These are phyloP conservation scores for Leccinum subgranulosum DNA, from an alignment of 768 basidiomycete genomes.

Conservation along the genomic window DNA sequence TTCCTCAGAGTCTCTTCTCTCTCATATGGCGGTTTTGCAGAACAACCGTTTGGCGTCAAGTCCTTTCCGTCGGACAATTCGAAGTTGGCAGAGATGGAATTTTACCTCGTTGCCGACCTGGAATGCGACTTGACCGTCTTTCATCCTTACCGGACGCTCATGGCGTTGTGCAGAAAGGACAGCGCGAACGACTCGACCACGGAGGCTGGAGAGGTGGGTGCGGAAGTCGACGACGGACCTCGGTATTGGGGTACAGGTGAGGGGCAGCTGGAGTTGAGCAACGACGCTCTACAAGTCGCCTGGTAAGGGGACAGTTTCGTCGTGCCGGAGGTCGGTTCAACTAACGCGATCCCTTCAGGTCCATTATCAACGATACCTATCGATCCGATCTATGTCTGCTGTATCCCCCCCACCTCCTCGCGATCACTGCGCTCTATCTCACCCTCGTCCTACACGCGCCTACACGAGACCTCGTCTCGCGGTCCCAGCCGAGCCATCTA, in stretches of 20 bases:
- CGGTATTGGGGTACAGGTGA: constrained; percentile 81
- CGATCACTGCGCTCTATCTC: constrained; percentile 88
- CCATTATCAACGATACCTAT: constrained; percentile 95
- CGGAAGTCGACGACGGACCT: constrained; percentile 52
- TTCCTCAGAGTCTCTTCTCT: background rate
- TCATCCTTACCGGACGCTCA: constrained; percentile 91
- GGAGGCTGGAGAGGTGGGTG: constrained; percentile 53
- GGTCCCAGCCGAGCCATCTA: constrained; percentile 26
- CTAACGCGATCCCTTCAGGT: constrained; percentile 53
- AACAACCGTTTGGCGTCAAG: constrained; percentile 69
- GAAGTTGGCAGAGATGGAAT: constrained; percentile 98
- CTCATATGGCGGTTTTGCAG: constrained; percentile 26
- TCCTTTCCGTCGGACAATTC: constrained; percentile 85
- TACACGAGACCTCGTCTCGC: constrained; percentile 44
- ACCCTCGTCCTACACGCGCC: constrained; percentile 73
- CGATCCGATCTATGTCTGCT: constrained; percentile 91
- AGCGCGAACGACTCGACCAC: constrained; percentile 41
- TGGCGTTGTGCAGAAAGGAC: constrained; percentile 69
- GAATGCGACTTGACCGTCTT: constrained; percentile 93
- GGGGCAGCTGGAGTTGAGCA: constrained; percentile 72
- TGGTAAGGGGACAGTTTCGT: constrained; percentile 51
- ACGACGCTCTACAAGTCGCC: constrained; percentile 81
- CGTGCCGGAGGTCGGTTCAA: background rate
- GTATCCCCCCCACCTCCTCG: constrained; percentile 93
- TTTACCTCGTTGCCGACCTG: constrained; percentile 94